These are phyloP conservation scores for Brassica incana DNA, from an alignment of 345 rosid genomes.

Conservation along the genomic window DNA sequence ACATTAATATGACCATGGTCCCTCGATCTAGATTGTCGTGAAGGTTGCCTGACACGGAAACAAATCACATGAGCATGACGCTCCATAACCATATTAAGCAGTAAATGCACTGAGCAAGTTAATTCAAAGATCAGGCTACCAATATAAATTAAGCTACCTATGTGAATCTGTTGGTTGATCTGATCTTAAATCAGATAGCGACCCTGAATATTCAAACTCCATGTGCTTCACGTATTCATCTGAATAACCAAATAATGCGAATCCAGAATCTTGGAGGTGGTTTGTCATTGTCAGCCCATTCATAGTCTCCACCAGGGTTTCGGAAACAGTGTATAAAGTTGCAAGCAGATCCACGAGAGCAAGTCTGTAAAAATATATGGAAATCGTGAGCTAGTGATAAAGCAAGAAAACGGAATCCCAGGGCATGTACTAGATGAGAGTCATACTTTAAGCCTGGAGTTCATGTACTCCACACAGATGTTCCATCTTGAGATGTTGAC, in stretches of 20 bases:
- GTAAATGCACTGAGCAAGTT: neutral
- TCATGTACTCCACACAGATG: slow-evolving; percentile 96
- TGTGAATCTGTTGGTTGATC: slow-evolving; percentile 38
- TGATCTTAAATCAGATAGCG: slow-evolving; percentile 35
- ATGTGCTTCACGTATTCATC: slow-evolving; percentile 50
- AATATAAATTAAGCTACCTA: slow-evolving; percentile 39
- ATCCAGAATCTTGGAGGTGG: slow-evolving; percentile 93
- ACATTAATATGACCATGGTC: slow-evolving; percentile 31
- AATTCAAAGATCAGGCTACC: slow-evolving; percentile 6
- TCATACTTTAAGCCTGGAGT: slow-evolving; percentile 71
- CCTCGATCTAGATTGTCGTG: slow-evolving; percentile 55
- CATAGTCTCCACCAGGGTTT: slow-evolving; percentile 97
- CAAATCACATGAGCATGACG: slow-evolving; percentile 22
- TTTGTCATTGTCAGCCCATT: slow-evolving; percentile 96
- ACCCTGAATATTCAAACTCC: slow-evolving; percentile 43
- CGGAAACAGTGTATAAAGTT: slow-evolving; percentile 95
- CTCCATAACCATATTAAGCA: slow-evolving; percentile 1
- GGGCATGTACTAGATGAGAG: slow-evolving; percentile 8
- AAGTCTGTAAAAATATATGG: slow-evolving; percentile 49
- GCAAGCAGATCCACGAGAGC: slow-evolving; percentile 91
- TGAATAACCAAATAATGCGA: slow-evolving; percentile 74
- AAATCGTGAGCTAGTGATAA: slow-evolving; percentile 16
- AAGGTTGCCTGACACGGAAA: slow-evolving; percentile 44
- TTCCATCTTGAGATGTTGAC: slow-evolving; percentile 84
- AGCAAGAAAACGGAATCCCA: slow-evolving; percentile 9